Base-by-base conservation (phyloP, 2,329 filamentous ascomycete genomes). In the Alternaria ethzedia region DNA sequence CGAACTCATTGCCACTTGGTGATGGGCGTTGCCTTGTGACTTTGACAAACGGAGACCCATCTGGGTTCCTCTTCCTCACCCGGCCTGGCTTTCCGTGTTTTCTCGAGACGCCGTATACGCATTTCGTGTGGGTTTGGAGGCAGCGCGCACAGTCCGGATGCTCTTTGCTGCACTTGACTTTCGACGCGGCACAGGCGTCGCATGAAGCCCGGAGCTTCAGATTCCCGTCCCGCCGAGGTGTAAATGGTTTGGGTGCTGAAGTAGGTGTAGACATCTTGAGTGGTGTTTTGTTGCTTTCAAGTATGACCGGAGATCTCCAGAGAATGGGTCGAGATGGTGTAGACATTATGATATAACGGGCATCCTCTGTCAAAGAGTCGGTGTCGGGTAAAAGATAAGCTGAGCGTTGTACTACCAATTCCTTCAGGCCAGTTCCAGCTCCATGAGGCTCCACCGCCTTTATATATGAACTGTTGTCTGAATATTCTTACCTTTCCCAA, bases 161-260 rank as follows among this genome's bases (percentile, higher is more conserved):
- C 23, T 77, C 71, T 62, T 78, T 78, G 65, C 74, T 77, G 67
- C 77, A 79, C 59, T 78, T 78, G 54, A 79, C 75, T 60, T 79
- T 79, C 7, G 76, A 77, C n/a, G 75, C 71, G n/a, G 77, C 75
- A 68, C 77, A 79, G 8, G 74, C 70, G 66, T 79, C 75, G 67
- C 77, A 79, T 12, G 76, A 79, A 57, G 75, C 76, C 65, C 77
- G 70, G 17, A 79, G 73, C 61, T 79, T 79, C 17, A 69, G 68
- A 54, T 63, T 70, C 54, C 69, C 69, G 55, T 76, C 63, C 55
- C 62, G 67, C 26, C 57, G 43, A 45, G 52, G 51, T 57, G 59
- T 61, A 36, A 67, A 56, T n/a, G 65, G 47, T 32, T 64, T 71
- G 8, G 73, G 68, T 57, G 68, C 67, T 58, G 71, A 69, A 17